Evolutionary conservation across 176 grass and related monocot species (phyloP), one percentile per base, ranked within the genome.

Genomic region (Puccinellia tenuiflora): DNA sequence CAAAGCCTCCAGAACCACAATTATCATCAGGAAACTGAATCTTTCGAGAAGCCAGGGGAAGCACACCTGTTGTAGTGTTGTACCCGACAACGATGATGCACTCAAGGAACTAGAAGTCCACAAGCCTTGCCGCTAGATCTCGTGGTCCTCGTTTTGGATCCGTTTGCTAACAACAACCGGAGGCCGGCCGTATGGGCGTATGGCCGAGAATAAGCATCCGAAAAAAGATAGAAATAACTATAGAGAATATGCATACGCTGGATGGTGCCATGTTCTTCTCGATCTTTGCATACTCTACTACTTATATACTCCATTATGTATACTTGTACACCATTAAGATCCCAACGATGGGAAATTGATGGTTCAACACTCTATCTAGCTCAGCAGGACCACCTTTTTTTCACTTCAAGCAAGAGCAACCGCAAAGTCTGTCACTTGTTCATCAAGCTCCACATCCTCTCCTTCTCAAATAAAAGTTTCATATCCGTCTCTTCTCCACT

Each of bases 1-100:
- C 45, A 20, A 66, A 79, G n/a, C 30, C 79, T 83, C 73, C 33
- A 64, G 73, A 78, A 63, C 45, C 81, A 35, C 26, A 61, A 6
- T 57, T 82, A 14, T 61, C 48, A 35, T n/a, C n/a, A 11, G 5
- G 29, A 21, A 63, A 5, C 62, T 50, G 62, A 3, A 39, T 59
- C 10, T 72, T 48, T 56, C 47, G 18, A 42, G 13, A 56, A 53
- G 9, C 69, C 16, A 9, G 7, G 29, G 14, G 11, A 45, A 51
- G 69, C 3, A 60, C 87, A 80, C 68, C 59, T 75, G 60, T 39
- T 60, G 8, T 59, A 76, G 48, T 75, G 60, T 39, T 60, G 8
- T 59, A 76, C 79, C n/a, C 1, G 33, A 85, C 68, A 45, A 66
- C 68, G 35, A 16, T 25, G 28, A 74, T 59, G 38, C 17, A 51